These are phyloP conservation scores for Fusarium compactum DNA, from an alignment of 2,329 filamentous ascomycete genomes.

Conservation along the genomic window DNA sequence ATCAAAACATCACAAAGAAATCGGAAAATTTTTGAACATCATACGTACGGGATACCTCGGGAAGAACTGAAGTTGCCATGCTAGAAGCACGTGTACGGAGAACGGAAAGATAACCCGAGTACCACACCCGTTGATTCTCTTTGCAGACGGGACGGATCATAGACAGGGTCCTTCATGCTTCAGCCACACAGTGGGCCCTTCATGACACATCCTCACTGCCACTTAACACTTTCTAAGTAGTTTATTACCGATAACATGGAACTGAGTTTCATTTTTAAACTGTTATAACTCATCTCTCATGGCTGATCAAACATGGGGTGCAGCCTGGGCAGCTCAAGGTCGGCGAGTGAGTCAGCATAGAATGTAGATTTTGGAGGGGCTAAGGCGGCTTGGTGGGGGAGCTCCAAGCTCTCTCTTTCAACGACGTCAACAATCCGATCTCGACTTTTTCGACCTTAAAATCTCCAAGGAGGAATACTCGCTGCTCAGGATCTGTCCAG, in stretches of 20 bases:
- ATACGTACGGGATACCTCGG: background rate
- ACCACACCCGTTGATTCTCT: background rate
- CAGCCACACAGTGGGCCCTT: background rate
- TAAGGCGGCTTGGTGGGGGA: conserved; percentile 33
- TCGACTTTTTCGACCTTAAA: background rate
- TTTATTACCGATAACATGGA: background rate
- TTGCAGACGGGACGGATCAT: background rate
- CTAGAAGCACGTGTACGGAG: background rate
- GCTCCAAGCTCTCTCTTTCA: conserved; percentile 37
- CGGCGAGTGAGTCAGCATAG: conserved; percentile 41
- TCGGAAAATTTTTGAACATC: background rate
- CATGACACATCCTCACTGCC: background rate
- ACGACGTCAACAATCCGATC: conserved; percentile 33
- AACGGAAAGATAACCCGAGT: background rate
- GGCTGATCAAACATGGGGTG: background rate
- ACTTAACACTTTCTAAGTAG: background rate
- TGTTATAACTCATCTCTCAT: background rate
- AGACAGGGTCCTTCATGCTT: background rate
- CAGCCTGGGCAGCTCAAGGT: background rate
- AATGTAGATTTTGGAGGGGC: conserved; percentile 32
- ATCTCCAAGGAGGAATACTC: background rate
- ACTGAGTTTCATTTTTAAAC: background rate
- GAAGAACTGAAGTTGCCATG: background rate
- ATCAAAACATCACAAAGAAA: background rate
- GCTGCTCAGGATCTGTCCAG: too few species aligned